A percentile compares a stretch with the other conserved stretches of the same genome.
Evolutionary conservation across 2,329 filamentous ascomycete genomes (phyloP).

Genomic region (Ceratocystis huliohia): DNA sequence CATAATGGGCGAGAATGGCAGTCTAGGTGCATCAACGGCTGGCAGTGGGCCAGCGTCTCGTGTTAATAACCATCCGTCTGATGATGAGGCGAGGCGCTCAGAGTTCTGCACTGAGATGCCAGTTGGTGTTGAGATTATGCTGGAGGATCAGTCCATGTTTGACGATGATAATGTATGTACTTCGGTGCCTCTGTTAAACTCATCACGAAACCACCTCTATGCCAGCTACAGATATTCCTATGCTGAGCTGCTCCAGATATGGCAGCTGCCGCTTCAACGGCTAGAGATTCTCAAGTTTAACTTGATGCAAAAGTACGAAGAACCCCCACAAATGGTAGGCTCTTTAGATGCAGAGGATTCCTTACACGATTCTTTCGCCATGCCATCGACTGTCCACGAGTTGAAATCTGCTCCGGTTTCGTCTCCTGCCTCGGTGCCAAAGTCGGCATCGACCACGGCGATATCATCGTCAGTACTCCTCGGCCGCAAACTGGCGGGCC

Average conservation of each 20-base stretch:
- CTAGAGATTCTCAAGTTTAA: constrained; percentile 61
- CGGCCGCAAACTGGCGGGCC: constrained; percentile 32
- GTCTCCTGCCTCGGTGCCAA: constrained; percentile 30
- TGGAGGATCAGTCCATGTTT: constrained; percentile 52
- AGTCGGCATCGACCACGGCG: constrained; percentile 41
- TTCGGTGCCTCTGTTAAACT: constrained; percentile 44
- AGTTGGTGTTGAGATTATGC: constrained; percentile 33
- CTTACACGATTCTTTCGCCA: neutral
- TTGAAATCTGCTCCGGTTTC: neutral
- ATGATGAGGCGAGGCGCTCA: constrained; percentile 40
- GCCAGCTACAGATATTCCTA: constrained; percentile 52
- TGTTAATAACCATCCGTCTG: constrained; percentile 37
- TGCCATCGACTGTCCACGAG: neutral
- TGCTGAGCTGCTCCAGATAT: constrained; percentile 56
- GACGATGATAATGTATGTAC: constrained; percentile 54
- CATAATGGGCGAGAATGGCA: constrained; percentile 34
- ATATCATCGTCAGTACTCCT: constrained; percentile 26
- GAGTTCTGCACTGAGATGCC: constrained; percentile 26
- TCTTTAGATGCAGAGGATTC: neutral
- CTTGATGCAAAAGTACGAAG: constrained; percentile 34
- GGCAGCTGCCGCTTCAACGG: constrained; percentile 48
- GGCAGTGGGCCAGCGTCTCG: constrained; percentile 26
- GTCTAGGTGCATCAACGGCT: constrained; percentile 19
- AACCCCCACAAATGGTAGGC: neutral
- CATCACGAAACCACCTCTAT: constrained; percentile 37